A percentile compares a stretch with the other conserved stretches of the same genome.
These are phyloP conservation scores for Penicillium sp. DNA, from an alignment of 2,329 filamentous ascomycete genomes.

Conservation along the genomic window DNA sequence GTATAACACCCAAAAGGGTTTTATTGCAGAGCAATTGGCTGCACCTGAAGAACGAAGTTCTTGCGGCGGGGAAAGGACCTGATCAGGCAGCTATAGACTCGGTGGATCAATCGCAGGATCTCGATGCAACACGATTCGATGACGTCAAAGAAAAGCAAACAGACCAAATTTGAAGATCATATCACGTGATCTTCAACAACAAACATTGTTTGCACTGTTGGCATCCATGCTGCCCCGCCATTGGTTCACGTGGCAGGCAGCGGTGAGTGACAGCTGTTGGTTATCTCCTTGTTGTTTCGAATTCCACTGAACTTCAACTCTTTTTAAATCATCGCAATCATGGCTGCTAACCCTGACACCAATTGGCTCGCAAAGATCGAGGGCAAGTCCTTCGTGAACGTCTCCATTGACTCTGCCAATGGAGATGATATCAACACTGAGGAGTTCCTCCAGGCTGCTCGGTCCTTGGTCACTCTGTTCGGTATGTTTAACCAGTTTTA, in stretches of 20 bases:
- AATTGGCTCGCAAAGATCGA: constrained; percentile 87
- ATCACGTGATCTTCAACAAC: background rate
- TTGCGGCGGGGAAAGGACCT: constrained; percentile 8
- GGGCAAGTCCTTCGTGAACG: constrained; percentile 73
- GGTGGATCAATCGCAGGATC: constrained; percentile 14
- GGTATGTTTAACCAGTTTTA: constrained; percentile 51
- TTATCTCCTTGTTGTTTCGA: constrained; percentile 7
- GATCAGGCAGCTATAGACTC: constrained; percentile 7
- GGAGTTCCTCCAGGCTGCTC: constrained; percentile 87
- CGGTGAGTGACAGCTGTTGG: background rate
- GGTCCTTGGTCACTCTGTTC: constrained; percentile 84
- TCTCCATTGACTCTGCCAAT: constrained; percentile 71
- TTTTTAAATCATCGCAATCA: constrained; percentile 18
- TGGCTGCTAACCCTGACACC: constrained; percentile 59
- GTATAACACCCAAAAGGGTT: constrained; percentile 3
- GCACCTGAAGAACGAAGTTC: constrained; percentile 7
- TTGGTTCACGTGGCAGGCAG: background rate
- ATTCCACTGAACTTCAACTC: constrained; percentile 5
- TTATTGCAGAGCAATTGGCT: background rate
- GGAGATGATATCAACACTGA: constrained; percentile 77
- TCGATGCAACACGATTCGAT: constrained; percentile 23
- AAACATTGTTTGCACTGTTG: background rate
- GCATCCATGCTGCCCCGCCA: background rate
- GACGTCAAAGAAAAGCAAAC: constrained; percentile 29
- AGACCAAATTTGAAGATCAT: constrained; percentile 7